These are phyloP conservation scores for Graphiopsis chlorocephala DNA, from an alignment of 2,329 filamentous ascomycete genomes.

Conservation along the genomic window DNA sequence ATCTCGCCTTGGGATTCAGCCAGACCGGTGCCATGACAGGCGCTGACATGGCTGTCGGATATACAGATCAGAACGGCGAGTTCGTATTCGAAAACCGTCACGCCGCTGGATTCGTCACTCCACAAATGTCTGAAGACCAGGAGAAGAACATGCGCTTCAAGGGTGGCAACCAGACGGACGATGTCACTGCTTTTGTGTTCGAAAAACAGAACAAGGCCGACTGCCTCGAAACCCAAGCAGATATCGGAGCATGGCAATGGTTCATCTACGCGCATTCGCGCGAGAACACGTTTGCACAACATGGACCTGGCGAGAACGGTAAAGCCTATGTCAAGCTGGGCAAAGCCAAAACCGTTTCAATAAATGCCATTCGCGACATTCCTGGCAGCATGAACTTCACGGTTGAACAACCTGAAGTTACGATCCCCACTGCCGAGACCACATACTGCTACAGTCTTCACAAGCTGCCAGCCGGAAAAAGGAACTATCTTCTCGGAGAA, in stretches of 20 bases:
- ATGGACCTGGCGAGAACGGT: constrained; percentile 19
- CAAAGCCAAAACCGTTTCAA: constrained; percentile 18
- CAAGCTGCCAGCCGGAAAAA: constrained; percentile 20
- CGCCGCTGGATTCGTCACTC: constrained; percentile 20
- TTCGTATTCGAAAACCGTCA: constrained; percentile 22
- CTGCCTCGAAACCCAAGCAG: constrained; percentile 18
- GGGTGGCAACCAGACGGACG: constrained; percentile 19
- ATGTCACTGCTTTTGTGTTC: constrained; percentile 22
- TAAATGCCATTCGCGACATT: constrained; percentile 16
- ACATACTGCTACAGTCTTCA: constrained; percentile 23
- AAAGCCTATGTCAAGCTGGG: constrained; percentile 23
- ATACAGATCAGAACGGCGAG: constrained; percentile 16
- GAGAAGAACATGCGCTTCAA: constrained; percentile 21
- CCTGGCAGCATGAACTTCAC: constrained; percentile 18
- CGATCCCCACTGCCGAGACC: constrained; percentile 18
- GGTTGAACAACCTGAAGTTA: constrained; percentile 17
- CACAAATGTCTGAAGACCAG: constrained; percentile 21
- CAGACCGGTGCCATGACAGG: constrained; percentile 24
- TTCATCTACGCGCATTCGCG: constrained; percentile 23
- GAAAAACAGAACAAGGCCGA: constrained; percentile 22
- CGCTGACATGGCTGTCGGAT: constrained; percentile 22
- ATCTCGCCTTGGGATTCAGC: constrained; percentile 24
- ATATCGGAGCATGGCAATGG: constrained; percentile 21
- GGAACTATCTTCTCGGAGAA: constrained; percentile 20
- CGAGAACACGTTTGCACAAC: constrained; percentile 21